A percentile compares a stretch with the other conserved stretches of the same genome.
These are phyloP conservation scores for Penicillium sclerotigenum DNA, from an alignment of 2,329 filamentous ascomycete genomes.

Conservation along the genomic window DNA sequence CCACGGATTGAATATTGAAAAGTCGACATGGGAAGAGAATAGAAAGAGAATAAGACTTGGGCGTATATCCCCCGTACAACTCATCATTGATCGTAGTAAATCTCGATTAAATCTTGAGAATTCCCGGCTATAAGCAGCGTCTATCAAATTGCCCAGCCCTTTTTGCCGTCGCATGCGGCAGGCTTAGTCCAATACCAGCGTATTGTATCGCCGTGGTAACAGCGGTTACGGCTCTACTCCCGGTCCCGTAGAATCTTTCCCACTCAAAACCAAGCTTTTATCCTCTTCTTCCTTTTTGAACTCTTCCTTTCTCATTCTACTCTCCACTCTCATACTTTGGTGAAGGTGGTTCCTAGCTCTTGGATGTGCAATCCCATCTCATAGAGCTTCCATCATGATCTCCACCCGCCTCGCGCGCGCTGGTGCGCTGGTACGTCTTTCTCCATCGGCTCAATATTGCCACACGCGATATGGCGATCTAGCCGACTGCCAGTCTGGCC, in stretches of 20 bases:
- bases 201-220: constrained; percentile 35
- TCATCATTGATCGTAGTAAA: neutral
- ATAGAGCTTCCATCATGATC: constrained; percentile 47
- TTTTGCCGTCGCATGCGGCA: constrained; percentile 33
- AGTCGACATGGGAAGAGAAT: neutral
- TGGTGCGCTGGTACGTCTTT: constrained; percentile 46
- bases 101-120: neutral
- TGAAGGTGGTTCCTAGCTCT: constrained; percentile 39
- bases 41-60: neutral
- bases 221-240: constrained; percentile 38
- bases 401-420: constrained; percentile 47
- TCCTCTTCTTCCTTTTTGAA: constrained; percentile 38
- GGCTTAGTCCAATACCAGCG: constrained; percentile 21
- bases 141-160: constrained; percentile 16
- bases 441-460: neutral
- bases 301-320: constrained; percentile 38
- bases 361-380: constrained; percentile 41
- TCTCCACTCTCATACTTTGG: constrained; percentile 31
- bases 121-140: neutral
- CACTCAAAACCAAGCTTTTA: constrained; percentile 41
- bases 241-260: constrained; percentile 37
- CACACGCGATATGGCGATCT: neutral
- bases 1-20: neutral
- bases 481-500: neutral
- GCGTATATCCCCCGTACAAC: no score